A percentile compares a stretch with the other conserved stretches of the same genome.
phyloP scores from a whole-genome alignment of 805 yeast genomes.

The Suhomyces prunicola region DNA sequence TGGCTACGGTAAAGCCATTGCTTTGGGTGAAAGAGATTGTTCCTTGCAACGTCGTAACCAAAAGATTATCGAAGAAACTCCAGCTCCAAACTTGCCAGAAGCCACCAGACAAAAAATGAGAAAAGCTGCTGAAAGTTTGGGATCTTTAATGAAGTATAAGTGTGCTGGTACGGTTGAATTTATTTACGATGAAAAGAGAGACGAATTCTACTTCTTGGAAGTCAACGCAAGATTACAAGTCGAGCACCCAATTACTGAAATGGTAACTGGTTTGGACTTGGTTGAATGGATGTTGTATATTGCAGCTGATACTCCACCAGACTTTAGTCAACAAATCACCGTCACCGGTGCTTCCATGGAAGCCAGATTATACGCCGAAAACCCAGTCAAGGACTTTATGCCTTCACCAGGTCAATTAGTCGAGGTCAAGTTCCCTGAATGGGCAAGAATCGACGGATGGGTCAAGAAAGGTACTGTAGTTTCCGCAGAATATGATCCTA shows the following conservation, averaged over 20 bases:
- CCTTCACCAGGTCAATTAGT: conserved; percentile 96
- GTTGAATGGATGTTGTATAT: conserved; percentile 96
- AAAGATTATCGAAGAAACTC: conserved; percentile 94
- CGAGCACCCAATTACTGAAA: conserved; percentile 95
- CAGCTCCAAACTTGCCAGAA: conserved; percentile 91
- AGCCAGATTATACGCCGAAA: conserved; percentile 94
- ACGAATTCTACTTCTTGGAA: conserved; percentile 91
- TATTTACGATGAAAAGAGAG: conserved; percentile 81
- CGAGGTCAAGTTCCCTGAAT: conserved; percentile 77
- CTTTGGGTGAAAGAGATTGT: conserved; percentile 96
- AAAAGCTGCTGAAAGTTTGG: conserved; percentile 80
- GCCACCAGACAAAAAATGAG: conserved; percentile 72
- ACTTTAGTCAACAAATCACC: conserved; percentile 55
- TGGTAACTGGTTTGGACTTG: conserved; percentile 89
- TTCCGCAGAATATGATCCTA: conserved; percentile 94
- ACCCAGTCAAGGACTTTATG: conserved; percentile 90
- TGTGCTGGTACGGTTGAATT: conserved; percentile 98
- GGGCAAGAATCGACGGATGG: conserved; percentile 97
- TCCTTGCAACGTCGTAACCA: conserved; percentile 97
- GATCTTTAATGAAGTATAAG: conserved; percentile 79
- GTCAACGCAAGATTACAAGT: conserved; percentile 97
- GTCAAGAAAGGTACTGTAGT: conserved; percentile 81
- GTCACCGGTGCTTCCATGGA: conserved; percentile 92
- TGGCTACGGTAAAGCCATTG: conserved; percentile 88
- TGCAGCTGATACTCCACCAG: conserved; percentile 88